Conservation (phyloP, 2,329 filamentous ascomycete genomes). For the Arthrobotrys megalospora region DNA sequence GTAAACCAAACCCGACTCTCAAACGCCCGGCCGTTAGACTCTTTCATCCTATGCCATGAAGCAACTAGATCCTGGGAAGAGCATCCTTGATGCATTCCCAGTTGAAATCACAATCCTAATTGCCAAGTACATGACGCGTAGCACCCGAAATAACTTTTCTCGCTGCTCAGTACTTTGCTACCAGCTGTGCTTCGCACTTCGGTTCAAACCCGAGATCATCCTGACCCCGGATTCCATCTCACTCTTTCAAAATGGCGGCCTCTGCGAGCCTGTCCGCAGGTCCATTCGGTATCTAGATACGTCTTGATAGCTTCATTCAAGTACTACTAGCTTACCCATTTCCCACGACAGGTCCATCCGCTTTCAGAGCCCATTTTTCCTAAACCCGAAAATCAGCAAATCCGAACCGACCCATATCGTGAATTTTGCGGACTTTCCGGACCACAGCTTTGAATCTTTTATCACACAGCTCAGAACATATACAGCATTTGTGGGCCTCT, state of each 20-base stretch:
- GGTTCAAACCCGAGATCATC: background rate
- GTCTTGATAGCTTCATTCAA: background rate
- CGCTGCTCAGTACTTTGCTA: constrained; percentile 19
- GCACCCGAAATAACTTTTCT: constrained; percentile 14
- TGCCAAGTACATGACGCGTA: constrained; percentile 3
- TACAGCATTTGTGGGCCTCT: background rate
- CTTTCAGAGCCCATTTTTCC: background rate
- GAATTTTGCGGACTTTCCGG: constrained; percentile 7
- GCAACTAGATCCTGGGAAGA: background rate
- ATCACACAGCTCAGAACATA: constrained; percentile 8
- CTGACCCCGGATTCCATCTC: constrained; percentile 22
- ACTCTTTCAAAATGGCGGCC: constrained; percentile 2
- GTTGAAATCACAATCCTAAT: constrained; percentile 16
- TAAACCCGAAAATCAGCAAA: background rate
- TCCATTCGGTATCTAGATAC: constrained; percentile 8
- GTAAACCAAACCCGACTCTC: background rate
- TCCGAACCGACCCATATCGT: background rate
- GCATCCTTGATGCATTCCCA: constrained; percentile 16
- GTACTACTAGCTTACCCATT: constrained; percentile 2
- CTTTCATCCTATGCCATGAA: background rate
- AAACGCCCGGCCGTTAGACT: too few species aligned
- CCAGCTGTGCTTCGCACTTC: constrained; percentile 7
- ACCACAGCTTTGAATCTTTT: constrained; percentile 16
- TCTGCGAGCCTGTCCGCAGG: constrained; percentile 21
- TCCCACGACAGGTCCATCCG: constrained; percentile 10